Percentiles rank a stretch among this genome's conserved stretches.
phyloP scores from a whole-genome alignment of 169 alveolate species.

The Cryptosporidium andersoni region DNA sequence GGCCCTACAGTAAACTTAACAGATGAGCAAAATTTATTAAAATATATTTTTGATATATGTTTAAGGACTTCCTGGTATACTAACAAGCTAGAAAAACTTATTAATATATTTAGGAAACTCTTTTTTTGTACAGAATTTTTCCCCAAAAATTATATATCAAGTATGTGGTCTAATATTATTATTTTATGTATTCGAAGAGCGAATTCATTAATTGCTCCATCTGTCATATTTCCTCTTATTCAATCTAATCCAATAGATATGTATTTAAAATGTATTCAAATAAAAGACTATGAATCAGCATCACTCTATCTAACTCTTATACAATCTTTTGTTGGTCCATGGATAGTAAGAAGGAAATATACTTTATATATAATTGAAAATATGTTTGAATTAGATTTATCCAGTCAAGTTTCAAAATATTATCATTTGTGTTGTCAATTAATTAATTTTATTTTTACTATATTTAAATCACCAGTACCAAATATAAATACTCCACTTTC shows the following conservation, averaged over 20 bases:
- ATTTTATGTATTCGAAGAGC: constrained; percentile 27
- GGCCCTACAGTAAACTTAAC: neutral
- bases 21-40: neutral
- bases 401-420: too few relatives aligned
- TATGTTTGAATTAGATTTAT: too few relatives aligned
- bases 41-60: neutral
- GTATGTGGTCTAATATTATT: constrained; percentile 4
- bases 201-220: constrained; percentile 49
- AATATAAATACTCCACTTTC: constrained; percentile 42
- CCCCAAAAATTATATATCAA: too few relatives aligned
- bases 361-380: constrained; percentile 3
- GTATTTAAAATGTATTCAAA: constrained; percentile 5
- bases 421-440: neutral
- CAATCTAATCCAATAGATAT: constrained; percentile 9
- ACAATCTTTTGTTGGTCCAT: constrained; percentile 57
- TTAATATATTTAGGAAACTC: constrained; percentile 2
- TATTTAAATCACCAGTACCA: constrained; percentile 16
- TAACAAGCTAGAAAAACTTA: neutral
- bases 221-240: constrained; percentile 37
- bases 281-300: constrained; percentile 13
- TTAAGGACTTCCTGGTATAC: neutral
- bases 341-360: constrained; percentile 23
- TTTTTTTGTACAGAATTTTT: neutral
- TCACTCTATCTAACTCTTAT: constrained; percentile 29
- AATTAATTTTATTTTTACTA: constrained; percentile 35